Percentiles rank a stretch among this genome's conserved stretches.
phyloP scores from a whole-genome alignment of 495 filamentous ascomycete genomes.

The Aspergillus carlsbadensis region DNA sequence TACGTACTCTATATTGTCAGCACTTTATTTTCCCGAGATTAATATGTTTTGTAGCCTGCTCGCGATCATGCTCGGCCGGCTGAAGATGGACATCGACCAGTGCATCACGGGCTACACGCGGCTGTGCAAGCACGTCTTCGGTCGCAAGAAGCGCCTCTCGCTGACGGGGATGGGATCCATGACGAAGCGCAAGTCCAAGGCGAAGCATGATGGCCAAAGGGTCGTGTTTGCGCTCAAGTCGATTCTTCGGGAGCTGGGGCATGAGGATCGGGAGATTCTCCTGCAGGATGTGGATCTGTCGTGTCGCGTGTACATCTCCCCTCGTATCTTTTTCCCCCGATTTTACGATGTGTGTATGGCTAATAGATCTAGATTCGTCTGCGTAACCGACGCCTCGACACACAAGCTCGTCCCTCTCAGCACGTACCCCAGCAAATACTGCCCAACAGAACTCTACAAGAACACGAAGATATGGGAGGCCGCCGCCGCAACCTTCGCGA shows the following conservation, averaged over 20 bases:
- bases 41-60: conserved; percentile 23
- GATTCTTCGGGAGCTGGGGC: conserved; percentile 32
- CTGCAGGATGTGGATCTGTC: conserved; percentile 36
- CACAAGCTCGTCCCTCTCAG: conserved; percentile 40
- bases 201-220: conserved; percentile 38
- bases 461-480: conserved; percentile 48
- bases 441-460: conserved; percentile 36
- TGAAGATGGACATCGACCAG: conserved; percentile 46
- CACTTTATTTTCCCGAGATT: neutral
- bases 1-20: conserved; percentile 11
- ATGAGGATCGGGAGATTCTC: conserved; percentile 34
- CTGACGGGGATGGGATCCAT: conserved; percentile 18
- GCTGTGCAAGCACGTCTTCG: conserved; percentile 37
- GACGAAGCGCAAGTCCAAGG: conserved; percentile 19
- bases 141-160: conserved; percentile 31
- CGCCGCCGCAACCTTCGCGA: conserved; percentile 43
- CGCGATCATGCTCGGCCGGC: conserved; percentile 41
- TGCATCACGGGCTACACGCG: conserved; percentile 44
- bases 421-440: conserved; percentile 42
- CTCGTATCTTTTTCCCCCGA: neutral
- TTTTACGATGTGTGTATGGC: neutral
- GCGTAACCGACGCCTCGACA: conserved; percentile 42
- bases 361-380: conserved; percentile 44
- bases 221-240: conserved; percentile 43
- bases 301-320: conserved; percentile 36